phyloP scores from a whole-genome alignment of 768 basidiomycete species.

The Kwoniella sp. region DNA sequence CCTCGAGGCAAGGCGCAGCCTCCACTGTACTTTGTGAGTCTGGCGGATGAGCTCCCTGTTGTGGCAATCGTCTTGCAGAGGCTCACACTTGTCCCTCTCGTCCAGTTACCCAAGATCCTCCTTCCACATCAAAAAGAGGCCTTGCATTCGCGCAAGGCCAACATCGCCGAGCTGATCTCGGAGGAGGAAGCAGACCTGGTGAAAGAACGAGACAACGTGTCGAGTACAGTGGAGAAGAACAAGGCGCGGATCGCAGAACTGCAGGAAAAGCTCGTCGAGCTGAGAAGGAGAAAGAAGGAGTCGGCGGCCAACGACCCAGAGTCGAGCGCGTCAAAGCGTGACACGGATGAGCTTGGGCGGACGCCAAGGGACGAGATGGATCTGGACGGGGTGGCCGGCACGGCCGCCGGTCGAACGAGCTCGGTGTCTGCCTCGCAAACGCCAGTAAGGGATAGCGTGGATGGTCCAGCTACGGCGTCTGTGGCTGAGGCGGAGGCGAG shows the following conservation, averaged over 20 bases:
- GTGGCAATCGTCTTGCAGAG: too few species aligned
- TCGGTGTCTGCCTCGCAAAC: background rate
- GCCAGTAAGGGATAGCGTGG: background rate
- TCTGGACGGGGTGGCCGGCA: constrained; percentile 5
- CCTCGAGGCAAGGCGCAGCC: constrained; percentile 26
- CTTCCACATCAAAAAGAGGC: constrained; percentile 37
- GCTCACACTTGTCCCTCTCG: too few species aligned
- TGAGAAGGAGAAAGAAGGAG: constrained; percentile 28
- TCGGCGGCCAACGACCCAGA: background rate
- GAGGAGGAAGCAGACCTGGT: constrained; percentile 24
- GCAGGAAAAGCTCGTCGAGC: constrained; percentile 18
- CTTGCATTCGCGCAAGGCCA: constrained; percentile 27
- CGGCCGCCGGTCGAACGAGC: background rate
- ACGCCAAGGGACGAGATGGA: constrained; percentile 27
- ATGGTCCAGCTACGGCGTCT: too few species aligned
- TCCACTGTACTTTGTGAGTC: constrained; percentile 47
- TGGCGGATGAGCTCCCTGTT: background rate
- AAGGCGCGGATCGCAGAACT: constrained; percentile 31
- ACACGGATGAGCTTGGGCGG: constrained; percentile 28
- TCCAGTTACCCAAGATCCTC: constrained; percentile 44
- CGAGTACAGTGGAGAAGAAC: constrained; percentile 13
- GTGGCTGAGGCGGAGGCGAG: constrained; percentile 17
- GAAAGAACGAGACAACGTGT: constrained; percentile 26
- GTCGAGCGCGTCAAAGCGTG: background rate
- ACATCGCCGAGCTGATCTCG: constrained; percentile 35